A percentile compares a stretch with the other conserved stretches of the same genome.
Evolutionary conservation across 176 grass and related monocot species (phyloP).

Genomic region (Calamus simplicifolius): DNA sequence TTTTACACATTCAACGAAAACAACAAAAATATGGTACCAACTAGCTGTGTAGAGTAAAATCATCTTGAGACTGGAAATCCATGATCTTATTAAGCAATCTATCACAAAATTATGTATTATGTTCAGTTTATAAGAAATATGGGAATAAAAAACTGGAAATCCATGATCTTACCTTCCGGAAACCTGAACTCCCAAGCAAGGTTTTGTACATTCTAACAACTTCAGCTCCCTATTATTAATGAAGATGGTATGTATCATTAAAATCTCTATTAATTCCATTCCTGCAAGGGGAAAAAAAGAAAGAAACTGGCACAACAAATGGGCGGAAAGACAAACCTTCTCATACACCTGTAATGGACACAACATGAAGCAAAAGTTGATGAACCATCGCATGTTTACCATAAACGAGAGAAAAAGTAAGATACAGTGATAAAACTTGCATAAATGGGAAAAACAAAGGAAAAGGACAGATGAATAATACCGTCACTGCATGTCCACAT

Average conservation of each 20-base stretch:
- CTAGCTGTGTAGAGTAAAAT: too few species aligned
- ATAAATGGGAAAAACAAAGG: constrained; percentile 9
- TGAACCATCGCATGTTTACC: constrained; percentile 4
- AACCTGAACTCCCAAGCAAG: constrained; percentile 85
- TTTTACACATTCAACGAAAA: not conserved
- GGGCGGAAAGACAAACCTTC: constrained; percentile 45
- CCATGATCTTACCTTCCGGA: constrained; percentile 53
- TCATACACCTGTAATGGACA: constrained; percentile 77
- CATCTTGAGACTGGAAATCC: not conserved
- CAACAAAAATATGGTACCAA: not conserved
- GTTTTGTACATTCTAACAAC: constrained; percentile 99
- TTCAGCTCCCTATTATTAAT: constrained; percentile 82
- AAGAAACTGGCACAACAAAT: constrained; percentile 15
- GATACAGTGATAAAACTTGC: constrained; percentile 18
- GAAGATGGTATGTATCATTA: constrained; percentile 20
- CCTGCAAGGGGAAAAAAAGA: constrained; percentile 2
- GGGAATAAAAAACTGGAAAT: not conserved
- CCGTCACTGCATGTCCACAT: constrained; percentile 51
- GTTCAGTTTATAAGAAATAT: too few species aligned
- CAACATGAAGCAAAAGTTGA: constrained; percentile 17
- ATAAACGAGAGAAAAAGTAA: constrained; percentile 7
- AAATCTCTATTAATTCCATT: constrained; percentile 3
- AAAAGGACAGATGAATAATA: constrained; percentile 25
- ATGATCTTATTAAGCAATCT: too few species aligned
- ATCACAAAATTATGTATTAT: too few species aligned